These are phyloP conservation scores for Lodderomyces parapsilosis DNA, from an alignment of 1,139 yeast genomes.

Conservation along the genomic window DNA sequence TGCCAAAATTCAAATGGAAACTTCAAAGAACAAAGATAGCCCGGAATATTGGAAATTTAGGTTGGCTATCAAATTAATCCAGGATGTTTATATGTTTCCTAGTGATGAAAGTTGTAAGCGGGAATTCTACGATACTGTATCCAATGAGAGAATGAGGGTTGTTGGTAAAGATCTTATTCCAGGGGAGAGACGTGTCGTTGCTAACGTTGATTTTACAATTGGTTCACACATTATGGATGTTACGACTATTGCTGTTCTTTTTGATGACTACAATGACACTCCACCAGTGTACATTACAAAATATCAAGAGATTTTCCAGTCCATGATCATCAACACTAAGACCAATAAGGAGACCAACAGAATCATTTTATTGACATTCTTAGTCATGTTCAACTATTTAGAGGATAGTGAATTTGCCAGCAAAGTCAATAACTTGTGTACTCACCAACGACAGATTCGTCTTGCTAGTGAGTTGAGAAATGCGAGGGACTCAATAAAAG, in stretches of 20 bases:
- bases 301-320: conserved; percentile 8
- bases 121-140: conserved; percentile 11
- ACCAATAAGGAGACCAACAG: not conserved
- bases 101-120: conserved; percentile 13
- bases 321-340: conserved; percentile 2
- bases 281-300: not conserved
- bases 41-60: conserved; percentile 10
- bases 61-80: conserved; percentile 7
- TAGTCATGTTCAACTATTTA: conserved; percentile 10
- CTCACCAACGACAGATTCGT: conserved; percentile 12
- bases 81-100: conserved; percentile 12
- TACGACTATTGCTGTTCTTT: conserved; percentile 6
- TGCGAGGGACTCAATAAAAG: conserved; percentile 6
- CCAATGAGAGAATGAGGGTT: conserved; percentile 10
- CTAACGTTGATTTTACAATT: conserved; percentile 3
- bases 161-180: conserved; percentile 13
- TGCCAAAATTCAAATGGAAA: not conserved
- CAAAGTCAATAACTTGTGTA: conserved; percentile 12
- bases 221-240: conserved; percentile 10
- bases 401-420: conserved; percentile 9
- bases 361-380: conserved; percentile 5
- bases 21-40: conserved; percentile 1
- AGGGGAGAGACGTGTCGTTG: conserved; percentile 13
- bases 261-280: conserved; percentile 2
- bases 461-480: conserved; percentile 8